A percentile compares a stretch with the other conserved stretches of the same genome.
Evolutionary conservation across 306 rosid species (phyloP).

Genomic region (Acacia melanoxylon): DNA sequence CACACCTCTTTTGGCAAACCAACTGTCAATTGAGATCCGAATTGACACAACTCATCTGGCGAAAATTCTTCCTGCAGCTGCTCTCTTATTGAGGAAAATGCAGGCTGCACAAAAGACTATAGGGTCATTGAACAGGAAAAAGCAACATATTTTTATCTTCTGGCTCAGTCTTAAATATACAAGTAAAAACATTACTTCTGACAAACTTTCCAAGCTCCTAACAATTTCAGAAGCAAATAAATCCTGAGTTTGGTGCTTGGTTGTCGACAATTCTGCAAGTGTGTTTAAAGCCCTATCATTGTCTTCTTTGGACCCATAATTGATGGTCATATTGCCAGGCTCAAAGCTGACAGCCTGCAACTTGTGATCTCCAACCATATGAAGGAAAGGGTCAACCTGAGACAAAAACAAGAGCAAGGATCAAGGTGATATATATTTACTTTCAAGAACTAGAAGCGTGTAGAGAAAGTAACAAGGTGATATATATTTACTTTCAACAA

Average conservation of each 20-base stretch:
- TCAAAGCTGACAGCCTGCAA: slow-evolving; percentile 55
- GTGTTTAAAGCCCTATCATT: slow-evolving; percentile 55
- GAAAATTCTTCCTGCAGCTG: slow-evolving; percentile 64
- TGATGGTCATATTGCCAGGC: slow-evolving; percentile 36
- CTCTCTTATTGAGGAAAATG: slow-evolving; percentile 53
- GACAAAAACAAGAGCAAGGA: slow-evolving; percentile 14
- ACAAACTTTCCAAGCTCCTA: slow-evolving; percentile 54
- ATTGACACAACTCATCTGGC: slow-evolving; percentile 64
- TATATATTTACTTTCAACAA: too few relatives aligned
- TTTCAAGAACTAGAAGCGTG: slow-evolving; percentile 11
- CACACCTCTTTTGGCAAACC: slow-evolving; percentile 40
- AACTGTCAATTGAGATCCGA: slow-evolving; percentile 56
- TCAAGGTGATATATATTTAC: slow-evolving; percentile 9
- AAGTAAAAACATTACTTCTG: slow-evolving; percentile 54
- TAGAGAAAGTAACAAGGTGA: not conserved
- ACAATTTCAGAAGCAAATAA: slow-evolving; percentile 61
- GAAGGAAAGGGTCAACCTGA: slow-evolving; percentile 88
- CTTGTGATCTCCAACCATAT: slow-evolving; percentile 64
- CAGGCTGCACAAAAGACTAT: slow-evolving; percentile 50
- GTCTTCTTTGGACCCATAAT: slow-evolving; percentile 81
- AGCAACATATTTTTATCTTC: not conserved
- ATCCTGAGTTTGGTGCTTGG: slow-evolving; percentile 56
- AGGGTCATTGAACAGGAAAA: slow-evolving; percentile 19
- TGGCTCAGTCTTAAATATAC: not conserved
- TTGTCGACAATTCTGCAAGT: slow-evolving; percentile 47